phyloP scores from a whole-genome alignment of 176 grass and related monocot genomes.

The Rhynchospora breviuscula region DNA sequence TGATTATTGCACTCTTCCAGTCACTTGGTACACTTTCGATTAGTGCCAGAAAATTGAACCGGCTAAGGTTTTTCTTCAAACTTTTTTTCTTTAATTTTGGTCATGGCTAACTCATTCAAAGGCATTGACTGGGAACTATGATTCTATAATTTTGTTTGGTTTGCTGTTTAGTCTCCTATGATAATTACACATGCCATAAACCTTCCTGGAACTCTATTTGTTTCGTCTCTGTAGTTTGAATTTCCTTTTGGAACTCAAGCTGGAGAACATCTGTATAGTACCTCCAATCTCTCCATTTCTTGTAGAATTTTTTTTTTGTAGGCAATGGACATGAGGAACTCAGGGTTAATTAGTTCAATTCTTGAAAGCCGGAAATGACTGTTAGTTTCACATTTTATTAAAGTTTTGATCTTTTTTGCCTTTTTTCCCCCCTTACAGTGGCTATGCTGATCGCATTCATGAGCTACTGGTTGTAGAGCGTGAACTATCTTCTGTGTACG shows the following conservation, averaged over 20 bases:
- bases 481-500: slow-evolving; percentile 51
- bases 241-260: slow-evolving; percentile 8
- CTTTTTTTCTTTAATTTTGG: background rate
- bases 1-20: slow-evolving; percentile 97
- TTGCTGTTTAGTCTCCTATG: background rate
- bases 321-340: background rate
- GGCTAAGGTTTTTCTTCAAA: slow-evolving; percentile 53
- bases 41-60: slow-evolving; percentile 90
- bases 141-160: background rate
- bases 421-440: slow-evolving; percentile 55
- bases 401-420: slow-evolving; percentile 19
- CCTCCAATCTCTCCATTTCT: background rate
- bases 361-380: background rate
- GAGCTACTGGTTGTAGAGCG: slow-evolving; percentile 82
- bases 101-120: background rate
- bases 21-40: slow-evolving; percentile 88
- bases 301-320: background rate
- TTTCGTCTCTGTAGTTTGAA: background rate
- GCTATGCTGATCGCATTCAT: slow-evolving; percentile 90
- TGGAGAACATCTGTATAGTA: background rate
- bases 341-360: background rate
- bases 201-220: background rate
- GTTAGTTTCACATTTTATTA: background rate
- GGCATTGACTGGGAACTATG: background rate
- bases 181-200: background rate